Evolutionary conservation across 2,329 filamentous ascomycete species (phyloP), one percentile per base, ranked within the genome.

Genomic region (Penicillium sp.): DNA sequence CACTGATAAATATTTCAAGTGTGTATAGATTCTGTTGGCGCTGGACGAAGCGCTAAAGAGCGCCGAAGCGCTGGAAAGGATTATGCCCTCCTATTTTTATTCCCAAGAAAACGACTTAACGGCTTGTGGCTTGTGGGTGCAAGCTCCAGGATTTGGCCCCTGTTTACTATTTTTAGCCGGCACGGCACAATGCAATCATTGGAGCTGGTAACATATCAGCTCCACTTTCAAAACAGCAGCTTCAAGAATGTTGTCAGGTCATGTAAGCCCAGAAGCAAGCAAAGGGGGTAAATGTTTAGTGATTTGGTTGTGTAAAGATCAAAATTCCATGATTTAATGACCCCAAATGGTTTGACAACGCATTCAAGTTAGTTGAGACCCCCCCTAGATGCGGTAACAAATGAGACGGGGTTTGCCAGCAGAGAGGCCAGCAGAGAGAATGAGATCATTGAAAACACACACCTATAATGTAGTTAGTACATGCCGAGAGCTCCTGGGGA

Each of bases 131-230:
- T 53, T 35, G 40, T 53, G 40, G 50, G 17, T 13, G 50, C 50
- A 42, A 42, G 38, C 37, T 42, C 38, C 27, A 52, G 17, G 35
- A 46, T 40, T 37, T 35, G 37, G 42, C 50, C 42, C 50, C 27
- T 52, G 42, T 37, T 17, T 47, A n/a, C 55, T 56, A 56, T 57
- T 57, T 54, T 54, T 54, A 57, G 50, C 21, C 54, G 23, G 27
- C 17, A 15, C 37, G 35, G 23, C 15, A 10, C 21, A 17, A 27
- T 53, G 17, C 21, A 17, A 27, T 53, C 27, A 53, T 53, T 53
- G 50, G 47, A 45, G 31, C 31, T 37, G 31, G 21, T 4, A 37
- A 27, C 43, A 56, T 43, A n/a, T 35, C 19, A 47, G 23, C 42
- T 53, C 55, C 55, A 57, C 55, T 54, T 48, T 40, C 13, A 21